Percentiles rank a stretch among this genome's conserved stretches.
Evolutionary conservation across 2,329 filamentous ascomycete species (phyloP).

Genomic region (Sarocladiaceae sp.): DNA sequence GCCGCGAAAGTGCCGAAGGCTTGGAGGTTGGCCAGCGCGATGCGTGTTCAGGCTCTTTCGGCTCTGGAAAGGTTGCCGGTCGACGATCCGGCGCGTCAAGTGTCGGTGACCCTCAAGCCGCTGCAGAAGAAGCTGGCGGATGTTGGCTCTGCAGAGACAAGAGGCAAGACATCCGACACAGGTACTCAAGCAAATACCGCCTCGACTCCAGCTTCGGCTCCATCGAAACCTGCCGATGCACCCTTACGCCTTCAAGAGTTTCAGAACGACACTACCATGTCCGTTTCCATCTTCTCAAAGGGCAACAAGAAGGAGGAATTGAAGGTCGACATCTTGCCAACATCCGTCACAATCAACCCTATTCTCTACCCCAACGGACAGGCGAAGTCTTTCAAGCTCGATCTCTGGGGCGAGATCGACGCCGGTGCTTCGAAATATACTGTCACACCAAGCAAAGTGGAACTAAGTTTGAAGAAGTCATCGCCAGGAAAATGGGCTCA

Average conservation of each 20-base stretch:
- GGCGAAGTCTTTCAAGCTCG: slow-evolving; percentile 56
- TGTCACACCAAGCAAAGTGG: slow-evolving; percentile 75
- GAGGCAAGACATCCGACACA: not conserved
- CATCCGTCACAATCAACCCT: slow-evolving; percentile 22
- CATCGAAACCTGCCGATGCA: slow-evolving; percentile 16
- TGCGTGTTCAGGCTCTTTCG: slow-evolving; percentile 44
- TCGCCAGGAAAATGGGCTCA: slow-evolving; percentile 63
- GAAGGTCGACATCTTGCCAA: slow-evolving; percentile 28
- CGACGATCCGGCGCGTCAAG: slow-evolving; percentile 42
- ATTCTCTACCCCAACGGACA: slow-evolving; percentile 42
- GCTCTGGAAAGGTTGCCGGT: slow-evolving; percentile 39
- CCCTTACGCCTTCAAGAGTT: slow-evolving; percentile 29
- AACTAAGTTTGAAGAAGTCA: slow-evolving; percentile 68
- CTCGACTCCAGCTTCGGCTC: not conserved
- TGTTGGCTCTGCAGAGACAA: slow-evolving; percentile 11
- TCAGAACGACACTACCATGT: slow-evolving; percentile 29
- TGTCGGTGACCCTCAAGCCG: slow-evolving; percentile 30
- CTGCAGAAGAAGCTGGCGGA: slow-evolving; percentile 24
- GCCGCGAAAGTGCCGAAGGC: slow-evolving; percentile 14
- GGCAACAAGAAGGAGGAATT: slow-evolving; percentile 36
- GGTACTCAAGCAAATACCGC: not conserved
- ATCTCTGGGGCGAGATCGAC: slow-evolving; percentile 65
- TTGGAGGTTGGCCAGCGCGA: slow-evolving; percentile 37
- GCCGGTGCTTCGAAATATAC: slow-evolving; percentile 54
- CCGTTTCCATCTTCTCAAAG: slow-evolving; percentile 39